Conservation (phyloP, 768 basidiomycete genomes). For the Amanita molliuscula region DNA sequence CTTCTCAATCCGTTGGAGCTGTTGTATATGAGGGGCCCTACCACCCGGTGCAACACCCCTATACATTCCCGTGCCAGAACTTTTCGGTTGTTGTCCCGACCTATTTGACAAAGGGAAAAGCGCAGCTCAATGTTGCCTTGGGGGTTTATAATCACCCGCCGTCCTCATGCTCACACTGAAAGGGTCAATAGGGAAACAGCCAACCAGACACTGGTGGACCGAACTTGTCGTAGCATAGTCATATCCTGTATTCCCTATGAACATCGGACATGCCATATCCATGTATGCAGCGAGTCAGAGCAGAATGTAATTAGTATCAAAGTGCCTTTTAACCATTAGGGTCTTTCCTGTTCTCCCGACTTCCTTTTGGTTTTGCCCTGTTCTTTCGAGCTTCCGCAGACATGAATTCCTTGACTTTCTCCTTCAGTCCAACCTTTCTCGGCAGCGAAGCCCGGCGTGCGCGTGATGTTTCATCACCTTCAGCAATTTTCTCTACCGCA, state of each 20-base stretch:
- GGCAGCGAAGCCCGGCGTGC: not conserved
- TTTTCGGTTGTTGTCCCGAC: not conserved
- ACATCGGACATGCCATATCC: no score
- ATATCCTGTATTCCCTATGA: no score
- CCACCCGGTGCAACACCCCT: not conserved
- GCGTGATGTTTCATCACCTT: not conserved
- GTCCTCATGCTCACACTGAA: not conserved
- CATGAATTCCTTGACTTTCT: not conserved
- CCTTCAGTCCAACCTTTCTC: not conserved
- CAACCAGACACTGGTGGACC: not conserved
- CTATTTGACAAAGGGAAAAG: not conserved
- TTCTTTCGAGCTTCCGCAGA: not conserved
- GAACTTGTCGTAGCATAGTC: not conserved
- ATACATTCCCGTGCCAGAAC: not conserved
- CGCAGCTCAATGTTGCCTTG: not conserved
- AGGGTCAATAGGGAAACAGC: not conserved
- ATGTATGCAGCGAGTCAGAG: no score
- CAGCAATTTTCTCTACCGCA: not conserved
- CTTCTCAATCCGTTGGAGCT: not conserved
- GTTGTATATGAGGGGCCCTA: not conserved
- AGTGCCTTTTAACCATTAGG: not conserved
- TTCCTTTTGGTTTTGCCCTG: not conserved
- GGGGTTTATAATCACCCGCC: not conserved
- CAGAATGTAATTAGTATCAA: no score
- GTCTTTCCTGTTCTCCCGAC: not conserved